Percentiles rank a stretch among this genome's conserved stretches.
These are phyloP conservation scores for Polyporus tsugae DNA, from an alignment of 1,284 basidiomycete species.

Conservation along the genomic window DNA sequence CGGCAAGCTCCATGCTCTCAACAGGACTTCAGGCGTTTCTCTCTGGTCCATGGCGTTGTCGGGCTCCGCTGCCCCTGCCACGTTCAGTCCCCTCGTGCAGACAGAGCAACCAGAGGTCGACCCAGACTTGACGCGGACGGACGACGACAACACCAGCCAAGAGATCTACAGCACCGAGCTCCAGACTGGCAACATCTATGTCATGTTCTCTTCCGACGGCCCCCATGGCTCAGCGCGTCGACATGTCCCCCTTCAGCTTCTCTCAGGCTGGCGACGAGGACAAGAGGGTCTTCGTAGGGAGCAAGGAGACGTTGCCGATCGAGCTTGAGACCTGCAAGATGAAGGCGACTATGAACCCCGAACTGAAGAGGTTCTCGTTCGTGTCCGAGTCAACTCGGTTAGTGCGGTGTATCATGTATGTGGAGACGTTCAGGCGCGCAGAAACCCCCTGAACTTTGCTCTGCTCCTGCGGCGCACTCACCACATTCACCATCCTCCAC, in stretches of 20 bases:
- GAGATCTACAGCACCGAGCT: conserved; percentile 93
- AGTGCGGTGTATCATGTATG: no score
- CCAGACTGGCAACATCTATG: conserved; percentile 89
- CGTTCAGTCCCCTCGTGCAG: conserved; percentile 74
- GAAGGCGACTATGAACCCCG: conserved; percentile 79
- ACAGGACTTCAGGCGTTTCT: conserved; percentile 77
- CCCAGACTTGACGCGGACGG: conserved; percentile 52
- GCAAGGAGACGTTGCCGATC: conserved; percentile 84
- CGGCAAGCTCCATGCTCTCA: conserved; percentile 88
- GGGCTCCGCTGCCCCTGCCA: conserved; percentile 55
- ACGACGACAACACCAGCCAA: conserved; percentile 62
- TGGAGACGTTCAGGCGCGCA: no score
- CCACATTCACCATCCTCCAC: no score
- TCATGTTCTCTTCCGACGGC: conserved; percentile 70
- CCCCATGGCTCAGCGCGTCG: conserved; percentile 88
- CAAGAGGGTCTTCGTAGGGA: conserved; percentile 81
- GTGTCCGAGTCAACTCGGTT: no score
- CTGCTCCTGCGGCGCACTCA: no score
- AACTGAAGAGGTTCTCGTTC: conserved; percentile 33
- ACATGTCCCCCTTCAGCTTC: conserved; percentile 86
- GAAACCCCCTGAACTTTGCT: no score
- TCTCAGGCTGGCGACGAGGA: conserved; percentile 61
- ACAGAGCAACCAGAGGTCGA: conserved; percentile 67
- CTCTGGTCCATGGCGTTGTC: conserved; percentile 85
- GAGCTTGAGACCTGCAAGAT: conserved; percentile 86